These are phyloP conservation scores for Trichoderma sp. DNA, from an alignment of 2,329 filamentous ascomycete species.

Conservation along the genomic window DNA sequence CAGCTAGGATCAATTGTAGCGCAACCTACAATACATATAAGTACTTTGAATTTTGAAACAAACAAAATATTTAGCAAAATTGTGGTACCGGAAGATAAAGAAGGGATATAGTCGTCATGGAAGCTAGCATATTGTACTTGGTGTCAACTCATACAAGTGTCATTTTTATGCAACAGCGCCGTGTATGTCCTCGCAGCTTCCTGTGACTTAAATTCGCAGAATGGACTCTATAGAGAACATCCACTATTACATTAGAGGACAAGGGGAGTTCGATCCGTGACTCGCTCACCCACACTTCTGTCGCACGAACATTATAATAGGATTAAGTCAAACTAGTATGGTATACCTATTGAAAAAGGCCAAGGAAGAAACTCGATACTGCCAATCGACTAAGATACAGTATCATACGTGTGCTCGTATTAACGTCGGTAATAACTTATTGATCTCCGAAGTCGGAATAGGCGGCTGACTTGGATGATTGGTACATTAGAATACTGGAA, in stretches of 20 bases:
- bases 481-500: not conserved
- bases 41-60: not conserved
- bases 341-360: no score
- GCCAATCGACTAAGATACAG: not conserved
- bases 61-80: not conserved
- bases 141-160: no score
- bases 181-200: not conserved
- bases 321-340: not conserved
- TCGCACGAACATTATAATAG: no score
- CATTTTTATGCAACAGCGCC: not conserved
- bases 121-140: not conserved
- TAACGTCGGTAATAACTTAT: not conserved
- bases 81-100: not conserved
- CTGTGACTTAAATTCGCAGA: no score
- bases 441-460: not conserved
- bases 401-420: not conserved
- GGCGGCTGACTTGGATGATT: not conserved
- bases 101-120: not conserved
- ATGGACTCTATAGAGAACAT: no score
- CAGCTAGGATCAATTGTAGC: not conserved
- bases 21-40: not conserved
- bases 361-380: not conserved
- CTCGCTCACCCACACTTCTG: no score
- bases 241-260: no score
- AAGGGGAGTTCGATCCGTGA: no score